Evolutionary conservation across 306 rosid species (phyloP).

Genomic region (Trifolium subterraneum): DNA sequence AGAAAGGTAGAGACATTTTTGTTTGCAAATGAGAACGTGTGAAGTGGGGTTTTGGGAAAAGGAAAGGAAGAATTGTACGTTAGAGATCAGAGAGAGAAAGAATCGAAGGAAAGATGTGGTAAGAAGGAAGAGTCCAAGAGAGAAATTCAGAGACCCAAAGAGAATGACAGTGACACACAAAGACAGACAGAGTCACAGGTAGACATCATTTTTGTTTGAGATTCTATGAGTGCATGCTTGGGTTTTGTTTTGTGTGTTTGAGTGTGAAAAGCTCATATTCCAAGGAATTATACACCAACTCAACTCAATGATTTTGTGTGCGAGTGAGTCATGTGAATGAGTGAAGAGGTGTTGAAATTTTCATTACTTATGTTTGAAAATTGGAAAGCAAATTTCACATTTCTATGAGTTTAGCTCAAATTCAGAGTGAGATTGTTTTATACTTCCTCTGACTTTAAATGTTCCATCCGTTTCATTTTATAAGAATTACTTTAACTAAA

Average conservation of each 20-base stretch:
- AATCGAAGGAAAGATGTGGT: constrained; percentile 47
- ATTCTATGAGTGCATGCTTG: constrained; percentile 71
- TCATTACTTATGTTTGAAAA: too few relatives aligned
- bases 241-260: constrained; percentile 31
- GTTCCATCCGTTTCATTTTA: too few relatives aligned
- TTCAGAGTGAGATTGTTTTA: too few relatives aligned
- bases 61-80: constrained; percentile 48
- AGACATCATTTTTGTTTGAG: constrained; percentile 23
- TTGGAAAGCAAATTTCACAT: too few relatives aligned
- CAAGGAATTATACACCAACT: constrained; percentile 46
- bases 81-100: constrained; percentile 33
- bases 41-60: constrained; percentile 46
- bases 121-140: constrained; percentile 53
- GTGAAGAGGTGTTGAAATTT: too few relatives aligned
- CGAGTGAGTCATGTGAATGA: too few relatives aligned
- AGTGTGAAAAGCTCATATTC: constrained; percentile 51
- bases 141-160: constrained; percentile 35
- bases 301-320: not conserved
- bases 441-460: too few relatives aligned
- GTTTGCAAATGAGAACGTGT: constrained; percentile 45
- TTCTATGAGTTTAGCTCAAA: too few relatives aligned
- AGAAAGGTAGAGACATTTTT: constrained; percentile 44
- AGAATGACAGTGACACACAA: constrained; percentile 44
- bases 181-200: constrained; percentile 22
- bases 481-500: too few relatives aligned